These are phyloP conservation scores for Parsonsia alboflavescens DNA, from an alignment of 257 asterid species.

Conservation along the genomic window DNA sequence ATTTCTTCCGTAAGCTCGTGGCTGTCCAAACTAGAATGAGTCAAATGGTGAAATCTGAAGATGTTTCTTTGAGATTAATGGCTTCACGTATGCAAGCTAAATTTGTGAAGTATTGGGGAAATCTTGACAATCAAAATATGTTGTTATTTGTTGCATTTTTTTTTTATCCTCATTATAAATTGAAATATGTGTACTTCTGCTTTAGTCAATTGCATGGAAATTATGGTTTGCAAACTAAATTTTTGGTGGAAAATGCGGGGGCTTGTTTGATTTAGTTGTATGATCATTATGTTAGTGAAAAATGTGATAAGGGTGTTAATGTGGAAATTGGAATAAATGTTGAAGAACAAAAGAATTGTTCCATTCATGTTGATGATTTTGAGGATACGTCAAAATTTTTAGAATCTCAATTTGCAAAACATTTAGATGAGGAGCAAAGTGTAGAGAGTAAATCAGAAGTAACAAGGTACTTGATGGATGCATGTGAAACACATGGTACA, in stretches of 20 bases:
- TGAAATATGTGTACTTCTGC: not conserved
- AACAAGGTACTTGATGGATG: not conserved
- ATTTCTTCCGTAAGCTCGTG: not conserved
- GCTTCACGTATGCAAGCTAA: not conserved
- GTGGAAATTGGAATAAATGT: not conserved
- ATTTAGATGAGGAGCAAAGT: not conserved
- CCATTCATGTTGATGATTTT: not conserved
- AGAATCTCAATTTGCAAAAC: not conserved
- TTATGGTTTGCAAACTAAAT: not conserved
- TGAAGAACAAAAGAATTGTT: not conserved
- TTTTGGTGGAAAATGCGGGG: not conserved
- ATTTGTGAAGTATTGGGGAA: conserved; percentile 6
- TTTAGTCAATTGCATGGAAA: not conserved
- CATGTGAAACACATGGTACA: conserved; percentile 4
- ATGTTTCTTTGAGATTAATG: not conserved
- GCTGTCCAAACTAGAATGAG: not conserved
- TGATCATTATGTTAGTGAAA: not conserved
- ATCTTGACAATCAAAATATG: not conserved
- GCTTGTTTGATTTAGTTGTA: not conserved
- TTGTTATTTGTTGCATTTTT: conserved; percentile 13
- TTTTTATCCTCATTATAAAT: too few relatives aligned
- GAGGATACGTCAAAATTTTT: not conserved
- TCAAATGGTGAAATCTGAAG: not conserved
- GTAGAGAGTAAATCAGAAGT: not conserved
- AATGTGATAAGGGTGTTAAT: not conserved